A percentile compares a stretch with the other conserved stretches of the same genome.
Conservation (phyloP, 2,329 filamentous ascomycete genomes). For the Raffaelea albimanens region DNA sequence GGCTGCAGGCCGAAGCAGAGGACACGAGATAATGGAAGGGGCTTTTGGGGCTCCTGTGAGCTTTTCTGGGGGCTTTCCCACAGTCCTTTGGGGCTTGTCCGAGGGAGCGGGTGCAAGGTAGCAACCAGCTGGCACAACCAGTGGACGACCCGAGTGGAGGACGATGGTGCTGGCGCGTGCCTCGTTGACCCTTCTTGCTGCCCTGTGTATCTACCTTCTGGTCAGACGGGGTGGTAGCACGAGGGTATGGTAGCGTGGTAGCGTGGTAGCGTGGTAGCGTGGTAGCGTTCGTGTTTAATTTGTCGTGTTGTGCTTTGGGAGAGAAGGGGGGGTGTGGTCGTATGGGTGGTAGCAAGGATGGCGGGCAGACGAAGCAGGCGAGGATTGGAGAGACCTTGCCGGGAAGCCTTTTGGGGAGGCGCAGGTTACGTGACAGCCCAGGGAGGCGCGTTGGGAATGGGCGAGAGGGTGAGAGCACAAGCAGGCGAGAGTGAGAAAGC, state of each 20-base stretch:
- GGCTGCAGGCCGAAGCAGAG: background rate
- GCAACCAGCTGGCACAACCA: background rate
- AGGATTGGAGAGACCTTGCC: too few species aligned
- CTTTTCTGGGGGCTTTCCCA: background rate
- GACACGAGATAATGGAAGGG: background rate
- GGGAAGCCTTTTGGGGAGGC: too few species aligned
- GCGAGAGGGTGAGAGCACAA: too few species aligned
- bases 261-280: slow-evolving; percentile 4
- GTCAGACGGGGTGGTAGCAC: slow-evolving; percentile 3
- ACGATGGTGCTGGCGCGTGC: too few species aligned
- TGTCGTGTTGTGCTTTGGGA: background rate
- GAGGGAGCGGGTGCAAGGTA: slow-evolving; percentile 7
- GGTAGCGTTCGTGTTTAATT: slow-evolving; percentile 6
- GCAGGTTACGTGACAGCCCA: too few species aligned
- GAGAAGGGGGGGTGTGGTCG: background rate
- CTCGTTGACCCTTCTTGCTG: background rate
- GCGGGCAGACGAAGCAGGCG: background rate
- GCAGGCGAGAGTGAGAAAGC: too few species aligned
- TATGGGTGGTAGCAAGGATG: background rate
- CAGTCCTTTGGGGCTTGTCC: background rate
- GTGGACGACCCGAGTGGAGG: too few species aligned
- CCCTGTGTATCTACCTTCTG: too few species aligned
- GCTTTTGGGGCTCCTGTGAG: too few species aligned
- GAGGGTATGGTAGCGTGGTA: background rate
- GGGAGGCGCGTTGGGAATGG: too few species aligned